Conservation (phyloP, 352 stramenopile genomes). For the Phytophthora melonis region DNA sequence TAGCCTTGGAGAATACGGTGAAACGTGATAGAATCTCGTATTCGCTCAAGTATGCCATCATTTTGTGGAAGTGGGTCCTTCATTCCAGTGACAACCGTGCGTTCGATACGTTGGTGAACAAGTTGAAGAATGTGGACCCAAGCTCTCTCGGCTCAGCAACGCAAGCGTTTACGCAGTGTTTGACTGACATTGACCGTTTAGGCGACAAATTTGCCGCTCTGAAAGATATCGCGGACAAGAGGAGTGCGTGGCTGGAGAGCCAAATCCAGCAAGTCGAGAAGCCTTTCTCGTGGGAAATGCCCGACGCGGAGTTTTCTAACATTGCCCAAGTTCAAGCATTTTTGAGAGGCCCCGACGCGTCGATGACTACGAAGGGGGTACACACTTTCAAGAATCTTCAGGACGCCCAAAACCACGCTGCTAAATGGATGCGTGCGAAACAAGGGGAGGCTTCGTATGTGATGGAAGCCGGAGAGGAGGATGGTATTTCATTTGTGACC, state of each 20-base stretch:
- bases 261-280: slow-evolving; percentile 4
- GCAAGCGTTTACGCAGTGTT: neutral
- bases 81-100: neutral
- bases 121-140: neutral
- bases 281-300: slow-evolving; percentile 31
- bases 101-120: neutral
- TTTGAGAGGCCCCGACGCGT: slow-evolving; percentile 7
- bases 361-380: slow-evolving; percentile 16
- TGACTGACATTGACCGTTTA: neutral
- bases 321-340: slow-evolving; percentile 13
- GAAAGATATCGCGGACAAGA: neutral
- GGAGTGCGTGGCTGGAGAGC: slow-evolving; percentile 6
- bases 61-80: neutral
- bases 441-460: slow-evolving; percentile 12
- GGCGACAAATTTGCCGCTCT: slow-evolving; percentile 4
- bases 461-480: slow-evolving; percentile 2
- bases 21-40: neutral
- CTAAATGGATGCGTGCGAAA: slow-evolving; percentile 1
- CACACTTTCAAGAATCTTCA: slow-evolving; percentile 1
- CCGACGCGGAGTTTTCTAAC: slow-evolving; percentile 13
- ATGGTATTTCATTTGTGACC: slow-evolving; percentile 11
- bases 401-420: slow-evolving; percentile 13
- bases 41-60: neutral
- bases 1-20: neutral
- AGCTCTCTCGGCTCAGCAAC: neutral